Evolutionary conservation across 2,329 filamentous ascomycete genomes (phyloP), one percentile per base, ranked within the genome.

Genomic region (Xylaria sp.): DNA sequence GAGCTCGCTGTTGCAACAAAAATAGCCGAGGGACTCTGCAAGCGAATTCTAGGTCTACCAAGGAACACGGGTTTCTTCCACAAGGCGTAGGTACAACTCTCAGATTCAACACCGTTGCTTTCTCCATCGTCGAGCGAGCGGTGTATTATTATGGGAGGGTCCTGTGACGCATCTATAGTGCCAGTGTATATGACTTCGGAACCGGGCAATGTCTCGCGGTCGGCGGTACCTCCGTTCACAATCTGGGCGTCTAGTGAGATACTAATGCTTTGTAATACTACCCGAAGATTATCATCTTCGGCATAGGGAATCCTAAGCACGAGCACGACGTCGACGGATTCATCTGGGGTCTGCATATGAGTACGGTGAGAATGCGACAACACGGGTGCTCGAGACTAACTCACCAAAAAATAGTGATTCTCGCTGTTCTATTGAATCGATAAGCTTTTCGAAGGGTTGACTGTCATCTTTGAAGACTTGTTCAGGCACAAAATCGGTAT

Each of bases 371-470:
- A 82, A 75, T 76, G 71, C 72, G 72, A 77, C 70, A 73, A 73
- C 75, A 73, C 71, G 72, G 75, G 74, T 66, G 60, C 63, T 68
- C 71, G 65, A 68, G 74, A 73, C 68, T 64, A 56, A 79, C 87
- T 73, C 83, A 94, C 92, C 92, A 77, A 94, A 93, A 77, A 92
- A 91, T 48, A 94, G 82, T 64, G 86, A 85, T 48, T 91, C 85
- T 72, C 92, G 86, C 74, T 89, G 86, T 52, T 87, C 81, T 75
- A 93, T 85, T 20, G 86, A 86, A 61, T 88, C 85, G 51, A 91
- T 83, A 70, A 83, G 81, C 73, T 81, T 82, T 71, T 82, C 78
- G 70, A 74, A 81, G n/a, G 81, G 83, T 72, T 80, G 82, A 12
- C 82, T 79, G 3, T 79, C 79, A 52, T 82, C 78, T 62, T 80